Evolutionary conservation across 1,284 basidiomycete genomes (phyloP).

Genomic region (Trametes hirsuta): DNA sequence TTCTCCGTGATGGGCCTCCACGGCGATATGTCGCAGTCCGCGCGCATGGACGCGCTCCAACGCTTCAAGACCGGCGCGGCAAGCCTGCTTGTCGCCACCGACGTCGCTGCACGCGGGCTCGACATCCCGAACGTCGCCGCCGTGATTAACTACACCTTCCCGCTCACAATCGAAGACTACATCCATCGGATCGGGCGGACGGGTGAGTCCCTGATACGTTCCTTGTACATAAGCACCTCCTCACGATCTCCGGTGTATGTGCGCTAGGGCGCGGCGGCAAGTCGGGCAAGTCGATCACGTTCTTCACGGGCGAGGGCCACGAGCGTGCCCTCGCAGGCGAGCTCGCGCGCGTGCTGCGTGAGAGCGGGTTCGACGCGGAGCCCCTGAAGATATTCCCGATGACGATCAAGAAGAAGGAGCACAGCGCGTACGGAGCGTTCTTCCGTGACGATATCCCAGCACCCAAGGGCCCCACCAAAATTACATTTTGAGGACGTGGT

Average conservation of each 20-base stretch:
- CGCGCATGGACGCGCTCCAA: constrained; percentile 86
- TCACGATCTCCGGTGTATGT: neutral
- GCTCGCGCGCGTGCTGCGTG: constrained; percentile 88
- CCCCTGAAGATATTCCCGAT: constrained; percentile 90
- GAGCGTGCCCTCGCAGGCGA: constrained; percentile 92
- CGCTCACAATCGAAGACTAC: constrained; percentile 94
- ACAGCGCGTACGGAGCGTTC: constrained; percentile 84
- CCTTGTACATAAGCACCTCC: neutral
- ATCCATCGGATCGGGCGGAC: constrained; percentile 98
- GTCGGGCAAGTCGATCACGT: constrained; percentile 92
- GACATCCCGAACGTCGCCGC: constrained; percentile 96
- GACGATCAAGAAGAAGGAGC: constrained; percentile 96
- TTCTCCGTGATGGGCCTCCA: constrained; percentile 90
- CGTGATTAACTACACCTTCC: constrained; percentile 97
- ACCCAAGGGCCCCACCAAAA: constrained; percentile 85
- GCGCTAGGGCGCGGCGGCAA: constrained; percentile 84
- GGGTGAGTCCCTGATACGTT: constrained; percentile 42
- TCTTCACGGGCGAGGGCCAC: constrained; percentile 91
- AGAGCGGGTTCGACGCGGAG: constrained; percentile 83
- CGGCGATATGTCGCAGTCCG: constrained; percentile 90
- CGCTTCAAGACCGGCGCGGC: constrained; percentile 88
- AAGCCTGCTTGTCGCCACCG: constrained; percentile 92
- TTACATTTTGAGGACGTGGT: constrained; percentile 60
- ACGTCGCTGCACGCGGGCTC: constrained; percentile 95
- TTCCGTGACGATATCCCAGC: constrained; percentile 80